phyloP scores from a whole-genome alignment of 208 protist species.

The Cochliopodium minus region DNA sequence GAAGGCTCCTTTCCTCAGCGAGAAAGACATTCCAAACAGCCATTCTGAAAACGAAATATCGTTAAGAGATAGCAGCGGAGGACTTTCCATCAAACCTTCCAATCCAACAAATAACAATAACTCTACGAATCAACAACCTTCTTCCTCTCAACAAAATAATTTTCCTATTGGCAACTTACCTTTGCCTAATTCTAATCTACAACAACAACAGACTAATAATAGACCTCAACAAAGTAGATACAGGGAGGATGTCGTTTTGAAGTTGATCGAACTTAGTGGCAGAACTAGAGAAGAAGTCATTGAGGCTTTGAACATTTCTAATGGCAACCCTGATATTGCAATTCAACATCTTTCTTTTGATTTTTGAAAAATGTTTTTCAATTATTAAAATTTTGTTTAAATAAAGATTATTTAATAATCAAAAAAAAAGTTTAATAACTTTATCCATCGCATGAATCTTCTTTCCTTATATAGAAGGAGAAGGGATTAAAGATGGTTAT shows the following conservation, averaged over 20 bases:
- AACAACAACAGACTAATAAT: too few species aligned
- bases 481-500: too few species aligned
- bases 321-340: not conserved
- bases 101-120: not conserved
- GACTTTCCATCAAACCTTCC: not conserved
- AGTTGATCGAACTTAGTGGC: not conserved
- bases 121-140: not conserved
- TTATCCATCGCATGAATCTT: too few species aligned
- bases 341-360: not conserved
- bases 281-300: not conserved
- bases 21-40: slow-evolving; percentile 31
- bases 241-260: not conserved
- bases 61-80: not conserved
- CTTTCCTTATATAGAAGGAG: too few species aligned
- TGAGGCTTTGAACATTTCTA: not conserved
- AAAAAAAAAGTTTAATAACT: too few species aligned
- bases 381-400: too few species aligned
- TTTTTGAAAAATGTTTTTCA: too few species aligned
- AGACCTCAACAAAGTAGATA: too few species aligned
- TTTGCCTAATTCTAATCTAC: not conserved
- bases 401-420: too few species aligned
- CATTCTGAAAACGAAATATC: not conserved
- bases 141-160: not conserved
- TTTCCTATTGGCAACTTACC: not conserved
- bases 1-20: slow-evolving; percentile 37